Conservation (phyloP, 2,329 filamentous ascomycete species). For the Grosmannia serpens region DNA sequence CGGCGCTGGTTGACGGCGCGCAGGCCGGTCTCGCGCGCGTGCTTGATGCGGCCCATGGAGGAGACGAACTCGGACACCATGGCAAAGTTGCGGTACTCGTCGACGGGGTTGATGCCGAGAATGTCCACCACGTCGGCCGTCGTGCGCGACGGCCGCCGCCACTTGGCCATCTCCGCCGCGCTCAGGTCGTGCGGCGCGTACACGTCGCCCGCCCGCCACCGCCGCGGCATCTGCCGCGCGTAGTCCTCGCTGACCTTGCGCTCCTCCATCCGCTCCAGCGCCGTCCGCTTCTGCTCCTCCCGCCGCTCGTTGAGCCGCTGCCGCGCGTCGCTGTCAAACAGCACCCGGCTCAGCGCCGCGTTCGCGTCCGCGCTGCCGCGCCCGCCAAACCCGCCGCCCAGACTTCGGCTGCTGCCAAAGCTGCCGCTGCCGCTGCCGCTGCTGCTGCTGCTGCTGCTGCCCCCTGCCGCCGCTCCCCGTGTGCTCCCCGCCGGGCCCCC, state of each 20-base stretch:
- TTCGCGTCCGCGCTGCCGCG: not conserved
- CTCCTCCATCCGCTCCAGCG: slow-evolving; percentile 26
- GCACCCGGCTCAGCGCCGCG: slow-evolving; percentile 9
- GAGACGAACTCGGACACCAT: slow-evolving; percentile 86
- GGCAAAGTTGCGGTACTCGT: slow-evolving; percentile 89
- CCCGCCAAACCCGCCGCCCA: too few relatives aligned
- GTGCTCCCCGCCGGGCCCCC: too few relatives aligned
- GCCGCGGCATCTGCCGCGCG: slow-evolving; percentile 53
- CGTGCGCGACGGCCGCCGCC: slow-evolving; percentile 46
- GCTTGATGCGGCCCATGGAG: slow-evolving; percentile 72
- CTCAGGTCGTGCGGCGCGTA: slow-evolving; percentile 86
- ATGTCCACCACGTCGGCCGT: slow-evolving; percentile 66
- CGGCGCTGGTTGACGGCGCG: slow-evolving; percentile 84
- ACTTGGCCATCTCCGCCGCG: slow-evolving; percentile 69
- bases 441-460: not conserved
- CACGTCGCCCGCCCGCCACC: slow-evolving; percentile 69
- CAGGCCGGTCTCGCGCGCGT: slow-evolving; percentile 63
- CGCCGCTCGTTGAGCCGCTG: slow-evolving; percentile 5
- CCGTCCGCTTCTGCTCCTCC: slow-evolving; percentile 16
- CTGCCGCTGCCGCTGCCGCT: not conserved
- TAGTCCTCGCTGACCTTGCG: slow-evolving; percentile 38
- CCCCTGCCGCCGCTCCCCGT: too few relatives aligned
- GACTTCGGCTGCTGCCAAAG: not conserved
- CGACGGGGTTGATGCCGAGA: slow-evolving; percentile 66
- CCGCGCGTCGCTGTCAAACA: slow-evolving; percentile 9